Evolutionary conservation across 306 rosid species (phyloP).

Genomic region (Dryas alaskensis): DNA sequence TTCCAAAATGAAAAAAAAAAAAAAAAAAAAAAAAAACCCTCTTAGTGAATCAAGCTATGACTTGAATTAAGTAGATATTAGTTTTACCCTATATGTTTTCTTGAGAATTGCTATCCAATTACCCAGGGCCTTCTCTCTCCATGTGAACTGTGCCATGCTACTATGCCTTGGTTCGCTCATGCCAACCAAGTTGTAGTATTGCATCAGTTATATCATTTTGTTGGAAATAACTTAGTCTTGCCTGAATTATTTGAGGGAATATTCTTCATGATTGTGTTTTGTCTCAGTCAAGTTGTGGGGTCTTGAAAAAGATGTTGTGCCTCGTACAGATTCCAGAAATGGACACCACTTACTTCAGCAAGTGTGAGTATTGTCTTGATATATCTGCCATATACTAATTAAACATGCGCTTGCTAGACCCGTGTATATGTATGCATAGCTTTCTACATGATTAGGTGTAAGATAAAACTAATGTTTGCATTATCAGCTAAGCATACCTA

Average conservation of each 20-base stretch:
- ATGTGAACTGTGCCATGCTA: not conserved
- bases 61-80: not conserved
- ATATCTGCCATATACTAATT: constrained; percentile 1
- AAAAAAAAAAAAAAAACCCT: not conserved
- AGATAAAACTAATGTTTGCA: not conserved
- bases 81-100: not conserved
- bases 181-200: constrained; percentile 10
- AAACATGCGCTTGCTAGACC: not conserved
- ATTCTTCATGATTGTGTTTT: constrained; percentile 39
- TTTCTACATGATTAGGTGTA: not conserved
- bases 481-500: constrained; percentile 8
- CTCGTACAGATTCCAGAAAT: constrained; percentile 33
- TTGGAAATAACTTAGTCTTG: constrained; percentile 19
- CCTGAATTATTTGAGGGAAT: constrained; percentile 36
- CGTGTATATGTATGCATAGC: not conserved
- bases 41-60: not conserved
- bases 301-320: constrained; percentile 33
- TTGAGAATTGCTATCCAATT: constrained; percentile 7
- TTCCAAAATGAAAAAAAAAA: not conserved
- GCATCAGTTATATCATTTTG: constrained; percentile 13
- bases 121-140: constrained; percentile 18
- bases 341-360: constrained; percentile 22
- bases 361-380: constrained; percentile 20
- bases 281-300: constrained; percentile 37
- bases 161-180: constrained; percentile 23